Evolutionary conservation across 768 basidiomycete genomes (phyloP).

Genomic region (Serendipita indica): DNA sequence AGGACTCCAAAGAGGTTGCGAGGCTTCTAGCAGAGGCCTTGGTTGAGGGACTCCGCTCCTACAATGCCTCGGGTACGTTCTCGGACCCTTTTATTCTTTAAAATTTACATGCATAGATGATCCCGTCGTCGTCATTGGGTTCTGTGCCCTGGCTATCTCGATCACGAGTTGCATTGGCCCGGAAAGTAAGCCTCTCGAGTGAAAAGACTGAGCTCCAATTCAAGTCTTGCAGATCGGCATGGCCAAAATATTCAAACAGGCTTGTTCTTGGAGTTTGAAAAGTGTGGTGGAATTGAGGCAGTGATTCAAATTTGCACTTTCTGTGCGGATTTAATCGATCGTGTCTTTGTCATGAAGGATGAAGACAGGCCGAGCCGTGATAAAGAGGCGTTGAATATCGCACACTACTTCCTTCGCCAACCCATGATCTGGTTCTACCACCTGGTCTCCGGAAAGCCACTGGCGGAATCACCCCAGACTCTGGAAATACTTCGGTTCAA

Average conservation of each 20-base stretch:
- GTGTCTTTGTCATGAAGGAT: slow-evolving; percentile 31
- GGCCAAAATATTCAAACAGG: slow-evolving; percentile 62
- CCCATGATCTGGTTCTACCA: slow-evolving; percentile 62
- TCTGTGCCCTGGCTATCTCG: slow-evolving; percentile 7
- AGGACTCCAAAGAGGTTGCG: background rate
- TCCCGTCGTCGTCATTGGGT: background rate
- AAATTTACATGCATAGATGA: background rate
- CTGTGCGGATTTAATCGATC: slow-evolving; percentile 44
- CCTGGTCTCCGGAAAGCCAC: slow-evolving; percentile 60
- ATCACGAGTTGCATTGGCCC: slow-evolving; percentile 6
- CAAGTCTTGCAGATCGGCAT: background rate
- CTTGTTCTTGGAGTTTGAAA: slow-evolving; percentile 58
- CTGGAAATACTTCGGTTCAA: slow-evolving; percentile 61
- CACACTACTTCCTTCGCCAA: slow-evolving; percentile 69
- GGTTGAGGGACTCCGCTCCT: background rate
- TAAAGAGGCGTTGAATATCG: slow-evolving; percentile 55
- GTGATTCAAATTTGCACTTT: slow-evolving; percentile 42
- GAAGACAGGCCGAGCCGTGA: slow-evolving; percentile 44
- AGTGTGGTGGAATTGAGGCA: slow-evolving; percentile 52
- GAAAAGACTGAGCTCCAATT: background rate
- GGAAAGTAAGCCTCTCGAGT: background rate
- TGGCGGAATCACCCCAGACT: slow-evolving; percentile 80
- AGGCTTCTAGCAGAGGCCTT: background rate
- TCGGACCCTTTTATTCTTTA: no score
- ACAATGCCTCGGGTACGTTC: background rate